Conservation (phyloP, 108 stramenopile genomes). For the Phaeodactylum tricornutum region DNA sequence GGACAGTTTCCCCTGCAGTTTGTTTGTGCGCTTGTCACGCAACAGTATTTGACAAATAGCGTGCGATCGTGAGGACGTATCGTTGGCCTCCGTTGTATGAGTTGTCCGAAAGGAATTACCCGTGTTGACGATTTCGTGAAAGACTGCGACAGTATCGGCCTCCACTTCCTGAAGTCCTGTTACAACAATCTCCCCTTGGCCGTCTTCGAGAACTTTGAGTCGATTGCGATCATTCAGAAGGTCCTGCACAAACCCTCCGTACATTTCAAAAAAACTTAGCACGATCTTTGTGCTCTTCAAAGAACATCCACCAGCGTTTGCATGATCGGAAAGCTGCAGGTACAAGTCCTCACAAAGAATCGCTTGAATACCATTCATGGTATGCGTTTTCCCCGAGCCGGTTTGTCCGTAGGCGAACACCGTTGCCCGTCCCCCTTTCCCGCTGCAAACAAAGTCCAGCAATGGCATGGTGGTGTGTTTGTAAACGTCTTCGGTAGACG, state of each 20-base stretch:
- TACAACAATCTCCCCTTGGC: slow-evolving; percentile 90
- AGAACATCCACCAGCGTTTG: slow-evolving; percentile 14
- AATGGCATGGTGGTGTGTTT: slow-evolving; percentile 72
- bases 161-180: slow-evolving; percentile 81
- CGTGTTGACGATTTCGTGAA: slow-evolving; percentile 68
- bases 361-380: slow-evolving; percentile 88
- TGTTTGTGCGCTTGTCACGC: slow-evolving; percentile 36
- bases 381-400: slow-evolving; percentile 79
- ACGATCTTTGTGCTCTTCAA: slow-evolving; percentile 37
- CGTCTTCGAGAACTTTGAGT: slow-evolving; percentile 92
- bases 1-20: slow-evolving; percentile 77
- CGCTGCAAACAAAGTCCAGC: slow-evolving; percentile 76
- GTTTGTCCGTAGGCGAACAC: slow-evolving; percentile 93
- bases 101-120: slow-evolving; percentile 94
- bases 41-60: slow-evolving; percentile 95
- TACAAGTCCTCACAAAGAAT: slow-evolving; percentile 92
- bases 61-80: slow-evolving; percentile 88
- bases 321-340: slow-evolving; percentile 17
- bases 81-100: slow-evolving; percentile 90
- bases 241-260: slow-evolving; percentile 95
- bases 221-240: slow-evolving; percentile 86
- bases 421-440: slow-evolving; percentile 63
- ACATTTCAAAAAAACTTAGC: slow-evolving; percentile 94
- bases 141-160: slow-evolving; percentile 59
- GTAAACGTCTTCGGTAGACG: slow-evolving; percentile 79